Percentiles rank a stretch among this genome's conserved stretches.
Evolutionary conservation across 2,329 filamentous ascomycete species (phyloP).

Genomic region (Aspergillus ochraceus): DNA sequence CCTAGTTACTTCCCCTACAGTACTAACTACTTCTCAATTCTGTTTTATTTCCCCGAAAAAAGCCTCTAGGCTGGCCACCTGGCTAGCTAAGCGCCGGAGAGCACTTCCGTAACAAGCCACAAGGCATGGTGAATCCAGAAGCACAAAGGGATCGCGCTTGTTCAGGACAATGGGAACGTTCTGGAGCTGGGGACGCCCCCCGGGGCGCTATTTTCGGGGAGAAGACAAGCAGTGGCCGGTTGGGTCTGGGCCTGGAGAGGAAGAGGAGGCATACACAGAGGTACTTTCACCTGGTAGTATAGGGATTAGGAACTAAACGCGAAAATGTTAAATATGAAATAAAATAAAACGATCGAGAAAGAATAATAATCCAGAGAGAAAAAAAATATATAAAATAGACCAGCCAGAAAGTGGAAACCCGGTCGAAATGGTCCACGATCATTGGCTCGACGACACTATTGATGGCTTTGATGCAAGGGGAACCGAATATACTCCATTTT

Average conservation of each 20-base stretch:
- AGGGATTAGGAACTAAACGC: too few species aligned
- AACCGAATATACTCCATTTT: conserved; percentile 12
- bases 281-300: too few species aligned
- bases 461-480: conserved; percentile 36
- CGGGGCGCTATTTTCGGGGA: not conserved
- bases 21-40: too few species aligned
- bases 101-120: conserved; percentile 14
- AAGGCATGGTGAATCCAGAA: not conserved
- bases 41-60: not conserved
- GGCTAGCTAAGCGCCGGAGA: conserved; percentile 18
- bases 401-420: not conserved
- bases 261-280: not conserved
- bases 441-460: conserved; percentile 33
- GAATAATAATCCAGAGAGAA: not conserved
- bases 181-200: not conserved
- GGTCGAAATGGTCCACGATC: conserved; percentile 8
- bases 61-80: not conserved
- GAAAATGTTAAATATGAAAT: too few species aligned
- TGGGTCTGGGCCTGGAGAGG: not conserved
- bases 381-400: not conserved
- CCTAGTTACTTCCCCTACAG: not conserved
- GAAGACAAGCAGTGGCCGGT: not conserved
- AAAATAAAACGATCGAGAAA: not conserved
- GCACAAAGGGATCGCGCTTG: conserved; percentile 9
- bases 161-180: conserved; percentile 16